Conservation (phyloP, 371 early-diverging fungal species). For the Mortierella sp. region DNA sequence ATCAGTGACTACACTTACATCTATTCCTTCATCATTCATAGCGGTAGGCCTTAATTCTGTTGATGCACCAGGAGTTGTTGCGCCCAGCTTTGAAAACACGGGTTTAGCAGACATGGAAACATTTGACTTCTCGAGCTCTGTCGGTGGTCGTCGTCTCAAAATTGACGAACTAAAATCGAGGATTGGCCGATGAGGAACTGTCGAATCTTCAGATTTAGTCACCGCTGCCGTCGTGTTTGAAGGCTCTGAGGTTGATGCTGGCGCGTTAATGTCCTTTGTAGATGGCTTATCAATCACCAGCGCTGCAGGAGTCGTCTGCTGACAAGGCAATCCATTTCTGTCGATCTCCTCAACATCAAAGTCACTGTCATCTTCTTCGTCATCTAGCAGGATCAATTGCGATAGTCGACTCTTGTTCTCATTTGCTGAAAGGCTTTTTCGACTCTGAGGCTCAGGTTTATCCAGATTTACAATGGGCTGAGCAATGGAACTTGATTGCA, state of each 20-base stretch:
- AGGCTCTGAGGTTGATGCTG: neutral
- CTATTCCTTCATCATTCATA: neutral
- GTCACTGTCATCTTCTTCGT: slow-evolving; percentile 20
- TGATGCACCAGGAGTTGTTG: neutral
- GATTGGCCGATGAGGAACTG: slow-evolving; percentile 1
- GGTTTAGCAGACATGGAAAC: neutral
- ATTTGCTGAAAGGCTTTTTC: neutral
- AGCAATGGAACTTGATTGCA: neutral
- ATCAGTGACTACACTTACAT: neutral
- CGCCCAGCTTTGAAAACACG: neutral
- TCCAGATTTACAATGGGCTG: neutral
- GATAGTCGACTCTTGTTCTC: slow-evolving; percentile 27
- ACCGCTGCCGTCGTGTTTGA: neutral
- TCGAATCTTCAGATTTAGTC: neutral
- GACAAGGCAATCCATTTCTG: neutral
- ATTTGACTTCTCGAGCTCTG: neutral
- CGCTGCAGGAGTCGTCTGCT: neutral
- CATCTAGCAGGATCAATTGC: slow-evolving; percentile 24
- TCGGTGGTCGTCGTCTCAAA: slow-evolving; percentile 21
- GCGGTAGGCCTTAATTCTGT: neutral
- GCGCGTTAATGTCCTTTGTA: neutral
- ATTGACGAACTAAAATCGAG: slow-evolving; percentile 51
- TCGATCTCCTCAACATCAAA: no score
- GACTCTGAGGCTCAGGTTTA: neutral
- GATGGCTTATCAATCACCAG: neutral